Conservation (phyloP, 2,329 filamentous ascomycete species). For the Exophiala sideris region DNA sequence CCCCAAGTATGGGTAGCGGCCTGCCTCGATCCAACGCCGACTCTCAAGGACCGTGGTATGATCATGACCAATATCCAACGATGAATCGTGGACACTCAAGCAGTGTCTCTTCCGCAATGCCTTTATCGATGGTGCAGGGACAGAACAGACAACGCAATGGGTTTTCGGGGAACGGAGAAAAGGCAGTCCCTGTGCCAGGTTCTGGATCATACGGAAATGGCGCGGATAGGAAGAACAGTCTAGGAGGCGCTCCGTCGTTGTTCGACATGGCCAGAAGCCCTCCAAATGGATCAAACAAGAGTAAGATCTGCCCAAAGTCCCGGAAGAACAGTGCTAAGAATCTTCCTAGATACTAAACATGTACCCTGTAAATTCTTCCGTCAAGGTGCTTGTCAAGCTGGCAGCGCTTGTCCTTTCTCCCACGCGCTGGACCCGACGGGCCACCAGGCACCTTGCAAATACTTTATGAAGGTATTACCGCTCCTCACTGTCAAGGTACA, state of each 20-base stretch:
- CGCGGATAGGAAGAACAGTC: constrained; percentile 19
- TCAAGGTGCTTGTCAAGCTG: constrained; percentile 92
- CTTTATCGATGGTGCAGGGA: constrained; percentile 7
- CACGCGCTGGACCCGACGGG: constrained; percentile 83
- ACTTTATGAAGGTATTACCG: constrained; percentile 82
- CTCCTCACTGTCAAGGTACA: constrained; percentile 2
- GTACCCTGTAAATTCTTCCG: constrained; percentile 99
- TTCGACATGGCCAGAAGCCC: constrained; percentile 48
- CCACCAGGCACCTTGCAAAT: constrained; percentile 91
- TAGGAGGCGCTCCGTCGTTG: constrained; percentile 27
- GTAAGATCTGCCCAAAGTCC: constrained; percentile 22
- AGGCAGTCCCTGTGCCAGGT: constrained; percentile 20
- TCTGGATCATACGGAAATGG: constrained; percentile 13
- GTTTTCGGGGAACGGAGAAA: constrained; percentile 17
- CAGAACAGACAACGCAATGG: constrained; percentile 17
- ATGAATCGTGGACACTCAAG: constrained; percentile 18
- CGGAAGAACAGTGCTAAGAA: constrained; percentile 3
- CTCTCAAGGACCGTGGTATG: constrained; percentile 10
- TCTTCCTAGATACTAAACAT: constrained; percentile 75
- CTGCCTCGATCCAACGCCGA: constrained; percentile 17
- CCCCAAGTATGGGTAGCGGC: constrained; percentile 10
- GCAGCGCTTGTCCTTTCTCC: constrained; percentile 91
- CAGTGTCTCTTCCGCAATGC: constrained; percentile 10
- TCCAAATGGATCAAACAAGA: constrained; percentile 44
- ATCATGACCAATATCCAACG: constrained; percentile 15